phyloP scores from a whole-genome alignment of 2,329 filamentous ascomycete species.

The Epichloe glyceriae region DNA sequence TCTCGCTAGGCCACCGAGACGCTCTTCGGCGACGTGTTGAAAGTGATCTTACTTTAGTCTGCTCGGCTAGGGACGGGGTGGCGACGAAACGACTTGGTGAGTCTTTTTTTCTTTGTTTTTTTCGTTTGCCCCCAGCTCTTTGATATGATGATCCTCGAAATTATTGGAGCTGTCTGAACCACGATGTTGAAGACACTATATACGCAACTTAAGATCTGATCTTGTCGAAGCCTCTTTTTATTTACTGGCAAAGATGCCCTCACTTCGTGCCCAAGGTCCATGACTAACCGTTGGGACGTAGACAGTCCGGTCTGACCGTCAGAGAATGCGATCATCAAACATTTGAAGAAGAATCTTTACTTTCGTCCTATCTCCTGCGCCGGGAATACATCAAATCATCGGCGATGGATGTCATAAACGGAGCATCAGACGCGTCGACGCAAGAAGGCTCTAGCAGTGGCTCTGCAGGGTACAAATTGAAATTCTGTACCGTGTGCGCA shows the following conservation, averaged over 20 bases:
- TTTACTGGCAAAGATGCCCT: neutral
- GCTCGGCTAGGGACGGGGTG: no score
- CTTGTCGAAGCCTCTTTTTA: neutral
- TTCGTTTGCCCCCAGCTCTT: neutral
- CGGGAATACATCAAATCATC: neutral
- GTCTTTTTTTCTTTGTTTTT: neutral
- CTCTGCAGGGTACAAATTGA: conserved; percentile 65
- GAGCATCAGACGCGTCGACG: conserved; percentile 18
- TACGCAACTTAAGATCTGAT: conserved; percentile 36
- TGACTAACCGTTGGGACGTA: neutral
- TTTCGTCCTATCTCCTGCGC: neutral
- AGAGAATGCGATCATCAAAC: neutral
- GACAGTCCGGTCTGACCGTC: neutral
- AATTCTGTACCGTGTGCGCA: conserved; percentile 97
- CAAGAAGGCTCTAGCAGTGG: conserved; percentile 36
- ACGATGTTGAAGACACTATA: conserved; percentile 45
- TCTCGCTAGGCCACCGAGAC: conserved; percentile 3
- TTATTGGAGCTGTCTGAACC: conserved; percentile 71
- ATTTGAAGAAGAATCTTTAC: neutral
- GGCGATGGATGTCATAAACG: conserved; percentile 31
- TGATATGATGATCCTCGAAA: conserved; percentile 29
- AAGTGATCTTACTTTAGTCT: conserved; percentile 1
- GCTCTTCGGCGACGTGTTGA: conserved; percentile 4
- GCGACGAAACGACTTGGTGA: neutral
- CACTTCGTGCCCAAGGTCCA: neutral